phyloP scores from a whole-genome alignment of 225 moss, liverwort and hornwort species.

The Anthoceros angustus region DNA sequence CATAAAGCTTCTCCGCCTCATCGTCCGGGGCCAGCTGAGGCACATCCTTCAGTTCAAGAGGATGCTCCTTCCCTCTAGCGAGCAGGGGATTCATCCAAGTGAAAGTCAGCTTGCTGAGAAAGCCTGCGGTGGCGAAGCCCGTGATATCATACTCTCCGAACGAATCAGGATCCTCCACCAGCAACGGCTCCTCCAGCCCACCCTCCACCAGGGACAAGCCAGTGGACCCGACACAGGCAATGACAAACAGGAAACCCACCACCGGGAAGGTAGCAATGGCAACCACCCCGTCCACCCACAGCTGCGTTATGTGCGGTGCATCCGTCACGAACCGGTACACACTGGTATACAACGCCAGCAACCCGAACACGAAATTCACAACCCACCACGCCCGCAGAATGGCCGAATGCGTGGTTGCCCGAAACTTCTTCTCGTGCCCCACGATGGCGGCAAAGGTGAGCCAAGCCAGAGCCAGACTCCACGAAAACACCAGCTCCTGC shows the following conservation, averaged over 20 bases:
- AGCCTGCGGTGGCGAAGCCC: conserved; percentile 20
- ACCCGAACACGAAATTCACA: conserved; percentile 20
- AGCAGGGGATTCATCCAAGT: conserved; percentile 45
- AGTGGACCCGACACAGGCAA: conserved; percentile 26
- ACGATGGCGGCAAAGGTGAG: conserved; percentile 22
- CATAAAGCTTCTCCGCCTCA: conserved; percentile 28
- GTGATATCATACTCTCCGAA: conserved; percentile 14
- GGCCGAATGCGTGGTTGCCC: conserved; percentile 12
- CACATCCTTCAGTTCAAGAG: conserved; percentile 26
- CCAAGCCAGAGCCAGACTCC: conserved; percentile 37
- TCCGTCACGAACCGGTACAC: conserved; percentile 18
- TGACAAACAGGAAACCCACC: conserved; percentile 19
- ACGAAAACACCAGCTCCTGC: conserved; percentile 41
- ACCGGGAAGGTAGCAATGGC: conserved; percentile 25
- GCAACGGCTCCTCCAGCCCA: conserved; percentile 20
- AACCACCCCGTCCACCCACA: conserved; percentile 44
- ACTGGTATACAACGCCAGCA: conserved; percentile 23
- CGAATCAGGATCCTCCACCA: neutral
- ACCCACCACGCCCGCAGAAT: conserved; percentile 41
- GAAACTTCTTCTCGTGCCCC: conserved; percentile 18
- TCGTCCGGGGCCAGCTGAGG: conserved; percentile 38
- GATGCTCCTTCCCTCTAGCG: conserved; percentile 20
- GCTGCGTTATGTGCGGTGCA: conserved; percentile 21
- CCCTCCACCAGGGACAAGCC: conserved; percentile 20
- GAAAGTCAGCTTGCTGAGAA: conserved; percentile 28